phyloP scores from a whole-genome alignment of 164 flowering plant species.

The Protea cynaroides region DNA sequence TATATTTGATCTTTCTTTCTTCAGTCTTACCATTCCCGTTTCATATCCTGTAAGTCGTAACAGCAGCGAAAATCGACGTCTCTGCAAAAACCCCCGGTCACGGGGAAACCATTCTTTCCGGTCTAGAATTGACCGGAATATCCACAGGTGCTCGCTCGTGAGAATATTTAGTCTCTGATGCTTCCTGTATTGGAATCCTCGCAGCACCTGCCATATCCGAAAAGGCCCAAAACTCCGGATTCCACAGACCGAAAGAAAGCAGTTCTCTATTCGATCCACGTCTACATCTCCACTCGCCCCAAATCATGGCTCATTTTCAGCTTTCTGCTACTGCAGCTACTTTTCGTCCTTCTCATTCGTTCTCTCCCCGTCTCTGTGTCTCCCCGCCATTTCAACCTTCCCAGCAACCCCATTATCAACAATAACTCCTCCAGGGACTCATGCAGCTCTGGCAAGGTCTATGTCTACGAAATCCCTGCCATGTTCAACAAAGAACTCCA shows the following conservation, averaged over 20 bases:
- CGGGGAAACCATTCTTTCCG: too few relatives aligned
- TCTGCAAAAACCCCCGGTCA: too few relatives aligned
- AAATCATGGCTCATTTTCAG: conserved; percentile 25
- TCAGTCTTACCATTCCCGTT: too few relatives aligned
- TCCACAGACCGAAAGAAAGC: conserved; percentile 10
- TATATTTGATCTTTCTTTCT: too few relatives aligned
- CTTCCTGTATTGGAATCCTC: conserved; percentile 11
- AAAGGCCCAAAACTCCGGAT: conserved; percentile 9
- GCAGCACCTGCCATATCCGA: conserved; percentile 6
- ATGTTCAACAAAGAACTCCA: conserved; percentile 47
- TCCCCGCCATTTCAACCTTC: conserved; percentile 10
- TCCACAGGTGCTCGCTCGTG: too few relatives aligned
- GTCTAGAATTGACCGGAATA: too few relatives aligned
- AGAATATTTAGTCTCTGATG: conserved; percentile 7
- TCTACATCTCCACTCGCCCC: conserved; percentile 18
- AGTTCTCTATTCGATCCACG: conserved; percentile 6
- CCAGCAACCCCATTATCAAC: neutral
- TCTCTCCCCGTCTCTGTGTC: conserved; percentile 15
- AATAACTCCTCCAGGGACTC: neutral
- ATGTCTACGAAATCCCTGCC: conserved; percentile 69
- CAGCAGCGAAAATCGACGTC: too few relatives aligned
- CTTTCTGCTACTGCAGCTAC: conserved; percentile 22
- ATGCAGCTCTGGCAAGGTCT: conserved; percentile 48
- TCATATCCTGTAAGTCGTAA: too few relatives aligned
- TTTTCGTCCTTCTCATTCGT: conserved; percentile 15